Conservation (phyloP, 2,329 filamentous ascomycete genomes). For the Claviceps fusiformis region DNA sequence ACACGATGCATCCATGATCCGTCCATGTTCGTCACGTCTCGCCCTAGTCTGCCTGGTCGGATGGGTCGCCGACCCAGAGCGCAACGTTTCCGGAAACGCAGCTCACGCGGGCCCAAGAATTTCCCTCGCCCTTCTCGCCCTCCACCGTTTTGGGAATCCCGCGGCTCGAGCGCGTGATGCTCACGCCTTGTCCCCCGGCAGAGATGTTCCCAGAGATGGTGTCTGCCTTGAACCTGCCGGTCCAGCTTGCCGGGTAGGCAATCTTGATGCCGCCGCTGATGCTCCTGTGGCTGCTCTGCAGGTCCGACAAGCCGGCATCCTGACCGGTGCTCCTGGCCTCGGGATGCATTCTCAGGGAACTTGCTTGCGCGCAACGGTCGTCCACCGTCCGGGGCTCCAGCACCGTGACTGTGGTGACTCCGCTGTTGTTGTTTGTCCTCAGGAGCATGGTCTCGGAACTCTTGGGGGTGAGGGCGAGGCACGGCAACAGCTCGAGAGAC, state of each 20-base stretch:
- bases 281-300: constrained; percentile 29
- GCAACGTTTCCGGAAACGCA: constrained; percentile 19
- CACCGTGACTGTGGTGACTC: constrained; percentile 19
- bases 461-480: no score
- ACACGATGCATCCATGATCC: no score
- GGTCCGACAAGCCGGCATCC: constrained; percentile 15
- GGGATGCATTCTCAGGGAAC: no score
- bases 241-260: constrained; percentile 35
- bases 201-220: constrained; percentile 27
- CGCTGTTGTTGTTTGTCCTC: constrained; percentile 30
- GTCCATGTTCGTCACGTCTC: not conserved
- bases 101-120: constrained; percentile 19
- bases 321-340: no score
- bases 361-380: no score
- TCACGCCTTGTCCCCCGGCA: constrained; percentile 29
- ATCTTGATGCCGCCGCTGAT: constrained; percentile 31
- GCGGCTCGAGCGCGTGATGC: constrained; percentile 20
- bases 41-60: not conserved
- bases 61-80: constrained; percentile 13
- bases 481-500: constrained; percentile 13
- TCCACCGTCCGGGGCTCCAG: no score
- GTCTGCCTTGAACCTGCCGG: constrained; percentile 27
- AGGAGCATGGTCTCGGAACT: no score
- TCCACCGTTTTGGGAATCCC: constrained; percentile 18
- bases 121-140: constrained; percentile 28